Evolutionary conservation across 352 stramenopile genomes (phyloP), one percentile per base, ranked within the genome.

Genomic region (Phytophthora hybrid): DNA sequence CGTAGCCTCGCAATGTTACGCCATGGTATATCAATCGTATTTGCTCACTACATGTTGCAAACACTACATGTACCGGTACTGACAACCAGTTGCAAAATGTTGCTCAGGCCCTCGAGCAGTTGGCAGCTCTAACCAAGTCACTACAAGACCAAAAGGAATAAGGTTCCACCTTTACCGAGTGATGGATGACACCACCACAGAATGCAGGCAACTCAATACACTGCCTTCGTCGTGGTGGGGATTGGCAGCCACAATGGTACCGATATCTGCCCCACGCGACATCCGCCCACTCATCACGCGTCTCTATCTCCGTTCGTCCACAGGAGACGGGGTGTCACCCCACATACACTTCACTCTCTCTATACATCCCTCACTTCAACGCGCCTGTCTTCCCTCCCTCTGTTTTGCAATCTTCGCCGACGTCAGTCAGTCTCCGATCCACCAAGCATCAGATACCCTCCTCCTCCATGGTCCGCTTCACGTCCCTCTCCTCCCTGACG

Each of bases 391-490:
- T 54, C 47, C 47, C 3, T 54, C n/a, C 47, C 41, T 9, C 18
- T n/a, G n/a, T 5, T 29, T 29, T 54, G 18, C n/a, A 54, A 41
- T 41, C 34, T 41, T 41, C 9, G n/a, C 47, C 41, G 10, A 29
- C 47, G 47, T 54, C 47, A 54, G 47, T 54, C 47, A 54, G 47
- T 54, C 47, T 54, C 47, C 47, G 47, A 54, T 54, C 47, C 19
- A 13, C 47, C 47, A n/a, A 16, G 47, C n/a, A 13, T n/a, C 46
- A 18, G 13, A 18, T 21, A 19, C n/a, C 56, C 39, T 5, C 14
- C 4, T 7, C 19, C 4, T 39, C 23, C 21, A 89, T 89, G 81
- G 77, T 87, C 58, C 69, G 73, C 59, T 87, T 81, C 58, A 32
- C 56, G 18, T 51, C 76, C 13, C 59, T 78, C n/a, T 60, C 62